Evolutionary conservation across 2,329 filamentous ascomycete species (phyloP).

Genomic region (Sclerotinia borealis): DNA sequence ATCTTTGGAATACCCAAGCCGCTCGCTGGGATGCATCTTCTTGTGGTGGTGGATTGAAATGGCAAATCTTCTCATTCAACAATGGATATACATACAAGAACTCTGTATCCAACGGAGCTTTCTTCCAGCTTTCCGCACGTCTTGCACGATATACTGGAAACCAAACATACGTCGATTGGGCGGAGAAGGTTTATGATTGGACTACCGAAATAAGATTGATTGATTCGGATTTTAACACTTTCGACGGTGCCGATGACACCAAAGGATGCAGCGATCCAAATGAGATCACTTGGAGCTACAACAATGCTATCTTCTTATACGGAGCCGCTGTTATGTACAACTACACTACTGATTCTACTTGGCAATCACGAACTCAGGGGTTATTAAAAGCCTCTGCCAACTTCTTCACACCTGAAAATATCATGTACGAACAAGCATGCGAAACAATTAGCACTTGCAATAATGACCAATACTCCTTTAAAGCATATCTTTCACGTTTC

Average conservation of each 20-base stretch:
- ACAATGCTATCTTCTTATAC: constrained; percentile 58
- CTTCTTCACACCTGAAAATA: constrained; percentile 52
- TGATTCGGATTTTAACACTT: constrained; percentile 36
- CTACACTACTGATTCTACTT: constrained; percentile 46
- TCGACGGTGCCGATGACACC: constrained; percentile 51
- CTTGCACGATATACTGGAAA: constrained; percentile 65
- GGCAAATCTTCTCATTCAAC: constrained; percentile 77
- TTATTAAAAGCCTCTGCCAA: constrained; percentile 45
- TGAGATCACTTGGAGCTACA: constrained; percentile 57
- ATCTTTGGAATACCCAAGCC: constrained; percentile 66
- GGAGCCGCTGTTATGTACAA: constrained; percentile 60
- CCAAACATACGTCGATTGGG: constrained; percentile 60
- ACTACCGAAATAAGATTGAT: constrained; percentile 51
- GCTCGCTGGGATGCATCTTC: constrained; percentile 62
- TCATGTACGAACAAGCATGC: constrained; percentile 64
- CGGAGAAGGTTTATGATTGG: constrained; percentile 63
- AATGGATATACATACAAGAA: constrained; percentile 81
- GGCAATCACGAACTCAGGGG: constrained; percentile 47
- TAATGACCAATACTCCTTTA: constrained; percentile 61
- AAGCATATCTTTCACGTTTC: constrained; percentile 60
- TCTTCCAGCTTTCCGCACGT: constrained; percentile 75
- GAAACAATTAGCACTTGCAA: constrained; percentile 52
- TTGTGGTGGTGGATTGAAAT: constrained; percentile 68
- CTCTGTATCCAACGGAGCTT: constrained; percentile 71
- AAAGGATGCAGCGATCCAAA: constrained; percentile 48